Evolutionary conservation across 2,329 filamentous ascomycete species (phyloP).

Genomic region (Verticillium alfalfae): DNA sequence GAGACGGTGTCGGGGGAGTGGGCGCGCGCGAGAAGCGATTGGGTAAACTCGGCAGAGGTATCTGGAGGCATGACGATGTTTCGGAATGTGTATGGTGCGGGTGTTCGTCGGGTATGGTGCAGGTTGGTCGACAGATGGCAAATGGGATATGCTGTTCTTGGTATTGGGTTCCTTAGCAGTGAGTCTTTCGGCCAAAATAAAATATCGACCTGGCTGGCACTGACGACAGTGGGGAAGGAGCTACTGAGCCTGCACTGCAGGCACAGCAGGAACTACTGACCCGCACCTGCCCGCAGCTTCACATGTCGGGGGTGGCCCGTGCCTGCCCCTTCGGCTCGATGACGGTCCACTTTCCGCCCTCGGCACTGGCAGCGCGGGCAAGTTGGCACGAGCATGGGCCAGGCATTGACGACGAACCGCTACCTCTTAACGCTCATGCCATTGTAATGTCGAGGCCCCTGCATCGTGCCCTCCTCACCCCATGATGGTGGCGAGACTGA

Average conservation of each 20-base stretch:
- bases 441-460: background rate
- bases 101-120: background rate
- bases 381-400: background rate
- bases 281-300: background rate
- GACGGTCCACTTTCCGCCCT: background rate
- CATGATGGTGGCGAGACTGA: background rate
- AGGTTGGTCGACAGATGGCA: background rate
- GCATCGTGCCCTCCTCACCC: background rate
- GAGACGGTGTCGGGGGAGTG: slow-evolving; percentile 68
- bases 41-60: slow-evolving; percentile 27
- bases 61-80: background rate
- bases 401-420: background rate
- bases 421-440: background rate
- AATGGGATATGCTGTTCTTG: too few species aligned
- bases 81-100: background rate
- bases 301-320: background rate
- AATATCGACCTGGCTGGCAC: background rate
- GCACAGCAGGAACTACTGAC: too few species aligned
- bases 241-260: background rate
- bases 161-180: too few species aligned
- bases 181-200: too few species aligned
- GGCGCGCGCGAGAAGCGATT: slow-evolving; percentile 67
- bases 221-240: background rate
- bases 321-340: background rate
- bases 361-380: background rate